phyloP scores from a whole-genome alignment of 192 early-diverging fungal genomes.

The Mortierella antarctica region DNA sequence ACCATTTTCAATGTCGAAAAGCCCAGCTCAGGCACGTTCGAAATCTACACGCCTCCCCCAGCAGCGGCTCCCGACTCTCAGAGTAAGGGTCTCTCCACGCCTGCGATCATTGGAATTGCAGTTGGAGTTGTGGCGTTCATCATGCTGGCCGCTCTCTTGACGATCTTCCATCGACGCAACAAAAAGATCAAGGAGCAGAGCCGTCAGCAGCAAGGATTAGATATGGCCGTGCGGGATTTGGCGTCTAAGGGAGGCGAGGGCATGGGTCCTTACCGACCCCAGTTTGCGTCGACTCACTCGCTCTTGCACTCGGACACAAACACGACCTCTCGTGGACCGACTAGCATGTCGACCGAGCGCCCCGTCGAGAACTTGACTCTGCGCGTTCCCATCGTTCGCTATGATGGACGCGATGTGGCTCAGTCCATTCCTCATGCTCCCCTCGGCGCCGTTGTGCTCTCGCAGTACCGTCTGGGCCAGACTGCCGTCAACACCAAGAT shows the following conservation, averaged over 20 bases:
- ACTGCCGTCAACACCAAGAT: conserved; percentile 41
- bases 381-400: conserved; percentile 50
- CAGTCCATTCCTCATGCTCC: conserved; percentile 35
- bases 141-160: conserved; percentile 18
- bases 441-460: conserved; percentile 48
- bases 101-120: conserved; percentile 48
- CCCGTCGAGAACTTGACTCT: conserved; percentile 46
- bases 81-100: conserved; percentile 27
- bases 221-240: conserved; percentile 36
- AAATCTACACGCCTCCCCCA: not conserved
- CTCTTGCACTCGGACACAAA: conserved; percentile 33
- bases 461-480: conserved; percentile 49
- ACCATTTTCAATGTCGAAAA: not conserved
- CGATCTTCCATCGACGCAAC: conserved; percentile 36
- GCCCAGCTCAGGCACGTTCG: conserved; percentile 13
- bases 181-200: conserved; percentile 37
- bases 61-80: not conserved
- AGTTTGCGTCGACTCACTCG: conserved; percentile 43
- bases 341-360: conserved; percentile 38
- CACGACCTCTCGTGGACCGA: conserved; percentile 32
- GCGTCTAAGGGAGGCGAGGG: conserved; percentile 27
- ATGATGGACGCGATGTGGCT: conserved; percentile 48
- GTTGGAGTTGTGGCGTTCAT: conserved; percentile 28
- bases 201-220: conserved; percentile 27
- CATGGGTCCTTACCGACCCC: conserved; percentile 20